Evolutionary conservation across 768 basidiomycete species (phyloP), one percentile per base, ranked within the genome.

Genomic region (Tricholoma saponaceum): DNA sequence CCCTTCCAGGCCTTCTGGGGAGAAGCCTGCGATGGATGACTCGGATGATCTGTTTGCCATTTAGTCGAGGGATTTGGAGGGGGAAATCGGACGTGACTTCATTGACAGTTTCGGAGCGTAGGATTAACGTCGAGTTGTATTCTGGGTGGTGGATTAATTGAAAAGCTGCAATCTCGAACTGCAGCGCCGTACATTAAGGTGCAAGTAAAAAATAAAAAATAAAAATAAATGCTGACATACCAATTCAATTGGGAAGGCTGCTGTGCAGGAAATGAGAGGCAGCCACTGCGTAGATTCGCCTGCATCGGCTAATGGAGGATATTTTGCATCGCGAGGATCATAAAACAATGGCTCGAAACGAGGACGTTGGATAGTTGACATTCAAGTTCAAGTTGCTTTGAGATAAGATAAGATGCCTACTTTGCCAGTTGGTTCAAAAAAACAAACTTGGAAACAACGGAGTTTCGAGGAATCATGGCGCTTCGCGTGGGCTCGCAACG

Each of bases 141-240:
- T 98, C 95, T 5, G 95, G 95, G 66, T 96, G 93, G 35, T 89
- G 81, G 6, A 94, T 76, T 16, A 96, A 76, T 60, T 92, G 88
- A 23, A 80, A 81, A 30, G 89, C 69, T 0, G 89, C 90, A 1
- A 69, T 66, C 61, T 89, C 83, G 66, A 97, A 97, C 92, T 94
- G 41, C n/a, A 57, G n/a, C 35, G 14, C 25, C 33, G 57, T 20
- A 39, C 10, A 2, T 23, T 25, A 20, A 18, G 23, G 25, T 18
- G 46, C n/a, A n/a, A n/a, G n/a, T n/a, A 35, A 20, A 5, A 26
- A 33, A 2, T 12, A 49, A 28, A 13, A 6, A 2, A 23, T 33
- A 39, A 18, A 50, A 8, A 39, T 14, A 28, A 13, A 26, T 10
- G 23, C 5, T n/a, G 13, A 57, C 78, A 66, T 59, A 82, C 82